Conservation (phyloP, 2,329 filamentous ascomycete genomes). For the Verticillium tricorpus region DNA sequence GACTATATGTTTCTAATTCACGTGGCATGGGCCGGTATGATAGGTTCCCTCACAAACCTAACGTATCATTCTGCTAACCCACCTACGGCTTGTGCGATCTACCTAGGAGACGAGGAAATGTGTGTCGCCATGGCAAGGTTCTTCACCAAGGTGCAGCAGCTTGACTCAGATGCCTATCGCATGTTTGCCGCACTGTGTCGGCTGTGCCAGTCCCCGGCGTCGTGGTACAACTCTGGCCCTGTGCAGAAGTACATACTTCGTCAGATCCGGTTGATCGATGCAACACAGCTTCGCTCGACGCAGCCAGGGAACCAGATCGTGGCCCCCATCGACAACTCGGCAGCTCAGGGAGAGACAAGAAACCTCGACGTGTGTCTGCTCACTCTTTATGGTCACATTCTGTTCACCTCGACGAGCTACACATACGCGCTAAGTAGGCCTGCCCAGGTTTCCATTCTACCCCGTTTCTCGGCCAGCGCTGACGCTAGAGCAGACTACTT, state of each 20-base stretch:
- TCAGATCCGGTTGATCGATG: conserved; percentile 87
- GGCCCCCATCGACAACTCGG: conserved; percentile 18
- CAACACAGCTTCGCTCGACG: conserved; percentile 26
- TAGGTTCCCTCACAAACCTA: not conserved
- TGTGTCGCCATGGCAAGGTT: conserved; percentile 70
- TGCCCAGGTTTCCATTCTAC: no score
- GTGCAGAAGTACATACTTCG: conserved; percentile 88
- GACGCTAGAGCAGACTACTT: conserved; percentile 61
- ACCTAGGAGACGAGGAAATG: conserved; percentile 73
- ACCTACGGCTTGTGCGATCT: conserved; percentile 68
- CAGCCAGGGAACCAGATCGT: conserved; percentile 21
- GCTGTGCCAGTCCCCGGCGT: conserved; percentile 66
- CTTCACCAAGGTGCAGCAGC: conserved; percentile 78
- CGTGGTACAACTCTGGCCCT: conserved; percentile 75
- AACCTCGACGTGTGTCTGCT: conserved; percentile 75
- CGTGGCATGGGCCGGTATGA: conserved; percentile 68
- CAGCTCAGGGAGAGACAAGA: conserved; percentile 27
- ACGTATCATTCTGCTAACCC: conserved; percentile 6
- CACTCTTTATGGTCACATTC: conserved; percentile 84
- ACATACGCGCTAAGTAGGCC: conserved; percentile 70
- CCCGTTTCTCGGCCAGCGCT: no score
- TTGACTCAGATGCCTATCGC: conserved; percentile 76
- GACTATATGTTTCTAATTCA: conserved; percentile 69
- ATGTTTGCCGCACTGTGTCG: conserved; percentile 77
- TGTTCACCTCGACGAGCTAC: conserved; percentile 80